A percentile compares a stretch with the other conserved stretches of the same genome.
Conservation (phyloP, 352 stramenopile species). For the Albugo laibachii region DNA sequence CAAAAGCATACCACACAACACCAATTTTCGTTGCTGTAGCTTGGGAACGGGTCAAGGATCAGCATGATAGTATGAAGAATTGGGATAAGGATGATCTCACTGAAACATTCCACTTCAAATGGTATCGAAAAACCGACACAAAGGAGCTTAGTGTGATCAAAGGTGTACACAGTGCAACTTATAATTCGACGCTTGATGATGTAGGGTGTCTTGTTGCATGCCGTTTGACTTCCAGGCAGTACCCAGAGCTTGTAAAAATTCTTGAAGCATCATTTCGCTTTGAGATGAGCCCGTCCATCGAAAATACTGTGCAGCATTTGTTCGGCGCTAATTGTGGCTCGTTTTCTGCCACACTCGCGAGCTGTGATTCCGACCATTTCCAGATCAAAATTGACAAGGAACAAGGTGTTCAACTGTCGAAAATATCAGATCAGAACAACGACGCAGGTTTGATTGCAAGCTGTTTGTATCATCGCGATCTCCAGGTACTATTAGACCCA, state of each 20-base stretch:
- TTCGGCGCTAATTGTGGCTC: slow-evolving; percentile 41
- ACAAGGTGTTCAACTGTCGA: slow-evolving; percentile 23
- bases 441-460: slow-evolving; percentile 40
- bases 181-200: slow-evolving; percentile 55
- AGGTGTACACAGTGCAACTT: slow-evolving; percentile 23
- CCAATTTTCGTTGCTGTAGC: background rate
- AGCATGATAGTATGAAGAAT: background rate
- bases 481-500: slow-evolving; percentile 57
- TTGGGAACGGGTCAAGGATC: background rate
- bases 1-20: background rate
- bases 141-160: slow-evolving; percentile 51
- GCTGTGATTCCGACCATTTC: slow-evolving; percentile 62
- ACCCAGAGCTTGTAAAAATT: slow-evolving; percentile 27
- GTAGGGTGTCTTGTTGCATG: slow-evolving; percentile 30
- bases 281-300: slow-evolving; percentile 32
- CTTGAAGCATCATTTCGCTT: slow-evolving; percentile 27
- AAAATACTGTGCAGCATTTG: slow-evolving; percentile 49
- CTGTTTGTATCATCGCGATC: slow-evolving; percentile 24
- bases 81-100: background rate
- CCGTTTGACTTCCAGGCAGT: slow-evolving; percentile 42
- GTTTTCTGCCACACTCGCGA: slow-evolving; percentile 61
- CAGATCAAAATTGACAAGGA: slow-evolving; percentile 51
- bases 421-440: slow-evolving; percentile 51
- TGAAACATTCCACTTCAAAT: slow-evolving; percentile 34
- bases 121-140: slow-evolving; percentile 36